Base-by-base conservation (phyloP, 2,329 filamentous ascomycete species). In the Colletotrichum endophyticum region DNA sequence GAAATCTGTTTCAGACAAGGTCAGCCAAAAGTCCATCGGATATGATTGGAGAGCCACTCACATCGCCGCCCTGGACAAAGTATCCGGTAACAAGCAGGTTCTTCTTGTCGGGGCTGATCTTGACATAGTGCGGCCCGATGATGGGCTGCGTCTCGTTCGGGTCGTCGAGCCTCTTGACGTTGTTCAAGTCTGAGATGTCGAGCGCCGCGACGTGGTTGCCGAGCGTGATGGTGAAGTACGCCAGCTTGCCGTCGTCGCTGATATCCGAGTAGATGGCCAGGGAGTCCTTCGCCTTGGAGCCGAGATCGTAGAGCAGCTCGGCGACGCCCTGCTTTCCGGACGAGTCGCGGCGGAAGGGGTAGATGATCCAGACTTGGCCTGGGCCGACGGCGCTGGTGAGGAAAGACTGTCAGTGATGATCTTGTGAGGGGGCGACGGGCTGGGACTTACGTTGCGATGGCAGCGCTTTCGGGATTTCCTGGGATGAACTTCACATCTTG, bases 361-460 rank as follows among this genome's bases (percentile, higher is more conserved):
- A 93, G 83, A 93, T 92, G 81, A 92, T 89, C 91, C 91, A 93
- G 78, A 92, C 89, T 79, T 92, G 87, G 12, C 91, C 91, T 5
- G 89, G 87, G 36, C 89, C 87, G 25, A 93, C 91, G 19, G 92
- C 91, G 15, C 84, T 86, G 19, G 93, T 1, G 6, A 22, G 44
- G 4, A 53, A 13, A 59, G 22, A 4, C 6, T 28, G 15, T 28
- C 3, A 27, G 56, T 28, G 5, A 59, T 28, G 3, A 1, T 1
- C 27, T 28, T 59, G 9, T 16, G 3, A 1, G n/a, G 15, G 2
- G 16, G 2, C 27, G 6, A 28, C 2, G 1, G 22, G 8, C 22
- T 25, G 22, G 5, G 1, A 27, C 56, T 59, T 28, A 28, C 56
- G 56, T 28, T 19, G 56, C 56, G 56, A 59, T 59, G 22, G 56